Conservation (phyloP, 257 asterid genomes). For the Fraxinus cuspidata region DNA sequence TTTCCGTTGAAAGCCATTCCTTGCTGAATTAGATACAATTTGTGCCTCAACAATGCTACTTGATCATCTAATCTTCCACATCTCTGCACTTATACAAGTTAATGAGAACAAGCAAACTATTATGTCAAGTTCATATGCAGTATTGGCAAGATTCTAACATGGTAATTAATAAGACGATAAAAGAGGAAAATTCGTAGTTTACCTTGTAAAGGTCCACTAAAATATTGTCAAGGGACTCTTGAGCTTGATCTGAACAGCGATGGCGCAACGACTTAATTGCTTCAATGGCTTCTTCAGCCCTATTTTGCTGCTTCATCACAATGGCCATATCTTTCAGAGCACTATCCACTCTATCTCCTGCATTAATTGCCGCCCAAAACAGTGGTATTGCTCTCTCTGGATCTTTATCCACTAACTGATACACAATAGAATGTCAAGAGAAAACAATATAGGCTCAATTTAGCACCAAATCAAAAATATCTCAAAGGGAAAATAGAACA, state of each 20-base stretch:
- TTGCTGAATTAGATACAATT: constrained; percentile 76
- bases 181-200: background rate
- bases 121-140: background rate
- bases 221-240: constrained; percentile 93
- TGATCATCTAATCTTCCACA: constrained; percentile 98
- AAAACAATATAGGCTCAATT: background rate
- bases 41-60: constrained; percentile 61
- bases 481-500: background rate
- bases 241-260: constrained; percentile 95
- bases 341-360: constrained; percentile 98
- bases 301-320: constrained; percentile 95
- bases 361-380: constrained; percentile 96
- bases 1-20: constrained; percentile 97
- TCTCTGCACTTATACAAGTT: constrained; percentile 49
- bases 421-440: background rate
- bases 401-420: constrained; percentile 90
- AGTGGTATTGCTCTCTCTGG: constrained; percentile 92
- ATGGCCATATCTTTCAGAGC: constrained; percentile 98
- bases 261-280: constrained; percentile 82
- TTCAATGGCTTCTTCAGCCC: constrained; percentile 96
- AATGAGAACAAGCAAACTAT: background rate
- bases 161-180: background rate
- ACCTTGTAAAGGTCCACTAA: constrained; percentile 91
- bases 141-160: too few relatives aligned
- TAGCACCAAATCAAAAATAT: background rate